phyloP scores from a whole-genome alignment of 2,329 filamentous ascomycete species.

The Sporothrix luriei region DNA sequence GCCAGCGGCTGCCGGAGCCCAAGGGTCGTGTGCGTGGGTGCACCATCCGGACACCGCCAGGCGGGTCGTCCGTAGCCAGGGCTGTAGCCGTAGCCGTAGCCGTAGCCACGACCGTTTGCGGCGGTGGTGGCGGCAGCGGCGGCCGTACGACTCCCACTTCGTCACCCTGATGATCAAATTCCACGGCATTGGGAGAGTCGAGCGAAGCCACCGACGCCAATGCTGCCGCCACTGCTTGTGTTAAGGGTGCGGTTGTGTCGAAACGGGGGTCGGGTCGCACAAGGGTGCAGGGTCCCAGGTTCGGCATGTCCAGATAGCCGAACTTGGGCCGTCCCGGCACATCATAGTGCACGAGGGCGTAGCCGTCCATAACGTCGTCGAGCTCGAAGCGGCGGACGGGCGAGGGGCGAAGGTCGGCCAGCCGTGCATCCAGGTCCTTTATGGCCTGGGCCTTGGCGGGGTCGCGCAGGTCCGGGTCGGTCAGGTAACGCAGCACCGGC shows the following conservation, averaged over 20 bases:
- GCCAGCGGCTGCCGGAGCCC: conserved; percentile 15
- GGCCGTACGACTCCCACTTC: background rate
- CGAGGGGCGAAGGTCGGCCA: background rate
- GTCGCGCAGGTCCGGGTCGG: conserved; percentile 14
- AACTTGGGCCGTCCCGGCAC: conserved; percentile 6
- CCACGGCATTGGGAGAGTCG: background rate
- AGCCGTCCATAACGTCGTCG: conserved; percentile 21
- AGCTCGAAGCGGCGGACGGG: conserved; percentile 10
- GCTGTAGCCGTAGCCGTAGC: background rate
- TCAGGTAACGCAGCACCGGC: conserved; percentile 18
- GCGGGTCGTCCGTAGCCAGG: background rate
- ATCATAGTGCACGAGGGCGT: conserved; percentile 1
- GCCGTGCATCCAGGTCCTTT: background rate
- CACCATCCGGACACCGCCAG: conserved; percentile 5
- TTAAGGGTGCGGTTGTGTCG: background rate
- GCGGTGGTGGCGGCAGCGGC: background rate
- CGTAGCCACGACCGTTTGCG: background rate
- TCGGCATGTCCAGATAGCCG: background rate
- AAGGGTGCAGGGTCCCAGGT: conserved; percentile 12
- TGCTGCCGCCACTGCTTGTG: background rate
- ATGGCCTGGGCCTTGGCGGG: background rate
- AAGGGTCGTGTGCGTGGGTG: background rate
- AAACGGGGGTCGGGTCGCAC: background rate
- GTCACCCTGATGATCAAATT: background rate
- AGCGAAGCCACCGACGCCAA: background rate